Percentiles rank a stretch among this genome's conserved stretches.
These are phyloP conservation scores for Sindora glabra DNA, from an alignment of 306 rosid species.

Conservation along the genomic window DNA sequence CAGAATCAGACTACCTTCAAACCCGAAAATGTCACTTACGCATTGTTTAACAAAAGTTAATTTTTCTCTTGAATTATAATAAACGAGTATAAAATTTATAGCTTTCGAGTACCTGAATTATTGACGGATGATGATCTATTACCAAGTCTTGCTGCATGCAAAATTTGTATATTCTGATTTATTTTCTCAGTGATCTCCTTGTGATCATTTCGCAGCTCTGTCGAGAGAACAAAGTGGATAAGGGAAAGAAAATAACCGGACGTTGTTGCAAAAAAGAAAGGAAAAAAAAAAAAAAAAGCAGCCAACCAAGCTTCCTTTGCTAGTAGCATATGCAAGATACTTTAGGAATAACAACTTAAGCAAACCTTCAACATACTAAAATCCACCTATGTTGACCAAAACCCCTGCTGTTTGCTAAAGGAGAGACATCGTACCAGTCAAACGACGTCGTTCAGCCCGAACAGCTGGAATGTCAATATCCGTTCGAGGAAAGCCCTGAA, in stretches of 20 bases:
- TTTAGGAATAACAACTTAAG: too few relatives aligned
- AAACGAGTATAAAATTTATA: not conserved
- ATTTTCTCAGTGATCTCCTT: constrained; percentile 63
- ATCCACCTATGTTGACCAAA: too few relatives aligned
- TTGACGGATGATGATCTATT: constrained; percentile 22
- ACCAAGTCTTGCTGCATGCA: constrained; percentile 63
- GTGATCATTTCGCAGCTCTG: constrained; percentile 78
- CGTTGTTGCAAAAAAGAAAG: too few relatives aligned
- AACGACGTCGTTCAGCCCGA: constrained; percentile 66
- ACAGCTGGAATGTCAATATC: constrained; percentile 71
- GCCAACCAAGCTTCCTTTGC: too few relatives aligned
- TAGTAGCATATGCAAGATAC: too few relatives aligned
- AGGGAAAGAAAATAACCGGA: not conserved
- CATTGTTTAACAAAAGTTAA: too few relatives aligned
- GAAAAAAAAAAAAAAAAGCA: too few relatives aligned
- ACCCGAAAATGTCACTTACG: too few relatives aligned
- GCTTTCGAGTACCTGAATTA: constrained; percentile 47
- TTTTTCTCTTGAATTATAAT: too few relatives aligned
- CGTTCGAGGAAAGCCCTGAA: constrained; percentile 84
- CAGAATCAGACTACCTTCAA: too few relatives aligned
- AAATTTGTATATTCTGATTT: constrained; percentile 52
- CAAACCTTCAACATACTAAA: not conserved
- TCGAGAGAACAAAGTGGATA: not conserved
- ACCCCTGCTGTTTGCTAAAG: too few relatives aligned
- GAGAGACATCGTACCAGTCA: constrained; percentile 43